These are phyloP conservation scores for Acrodontium crateriforme DNA, from an alignment of 2,329 filamentous ascomycete species.

Conservation along the genomic window DNA sequence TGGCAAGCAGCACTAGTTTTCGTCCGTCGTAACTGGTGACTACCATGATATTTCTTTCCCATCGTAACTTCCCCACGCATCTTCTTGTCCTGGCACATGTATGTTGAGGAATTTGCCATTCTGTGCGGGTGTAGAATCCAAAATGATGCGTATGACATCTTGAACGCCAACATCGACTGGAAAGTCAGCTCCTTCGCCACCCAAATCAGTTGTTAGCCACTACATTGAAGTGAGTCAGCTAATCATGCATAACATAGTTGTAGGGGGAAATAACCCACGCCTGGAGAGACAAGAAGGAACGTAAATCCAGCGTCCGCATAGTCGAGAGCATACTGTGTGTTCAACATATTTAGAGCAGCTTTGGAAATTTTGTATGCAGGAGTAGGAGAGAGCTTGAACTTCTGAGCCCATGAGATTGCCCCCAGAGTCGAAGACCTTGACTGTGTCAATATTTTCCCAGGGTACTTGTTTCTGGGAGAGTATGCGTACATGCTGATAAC, in stretches of 20 bases:
- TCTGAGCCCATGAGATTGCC: constrained; percentile 23
- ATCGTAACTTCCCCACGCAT: too few species aligned
- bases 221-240: constrained; percentile 11
- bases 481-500: constrained; percentile 29
- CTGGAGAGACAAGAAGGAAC: constrained; percentile 30
- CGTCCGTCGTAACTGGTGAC: too few species aligned
- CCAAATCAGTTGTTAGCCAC: constrained; percentile 35
- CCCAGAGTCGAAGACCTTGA: constrained; percentile 29
- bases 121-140: constrained; percentile 27
- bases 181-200: constrained; percentile 28
- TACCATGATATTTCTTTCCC: constrained; percentile 9
- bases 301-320: constrained; percentile 29
- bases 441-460: background rate
- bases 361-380: constrained; percentile 35
- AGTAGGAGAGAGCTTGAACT: constrained; percentile 10
- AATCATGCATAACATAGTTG: background rate
- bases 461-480: background rate
- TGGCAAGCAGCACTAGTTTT: too few species aligned
- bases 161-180: constrained; percentile 26
- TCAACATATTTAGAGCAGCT: constrained; percentile 35
- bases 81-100: constrained; percentile 25
- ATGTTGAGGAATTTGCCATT: constrained; percentile 37
- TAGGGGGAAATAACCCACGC: constrained; percentile 23
- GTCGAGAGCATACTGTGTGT: constrained; percentile 28
- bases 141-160: constrained; percentile 31